Evolutionary conservation across 1,284 basidiomycete species (phyloP).

Genomic region (Trametes hirsuta): DNA sequence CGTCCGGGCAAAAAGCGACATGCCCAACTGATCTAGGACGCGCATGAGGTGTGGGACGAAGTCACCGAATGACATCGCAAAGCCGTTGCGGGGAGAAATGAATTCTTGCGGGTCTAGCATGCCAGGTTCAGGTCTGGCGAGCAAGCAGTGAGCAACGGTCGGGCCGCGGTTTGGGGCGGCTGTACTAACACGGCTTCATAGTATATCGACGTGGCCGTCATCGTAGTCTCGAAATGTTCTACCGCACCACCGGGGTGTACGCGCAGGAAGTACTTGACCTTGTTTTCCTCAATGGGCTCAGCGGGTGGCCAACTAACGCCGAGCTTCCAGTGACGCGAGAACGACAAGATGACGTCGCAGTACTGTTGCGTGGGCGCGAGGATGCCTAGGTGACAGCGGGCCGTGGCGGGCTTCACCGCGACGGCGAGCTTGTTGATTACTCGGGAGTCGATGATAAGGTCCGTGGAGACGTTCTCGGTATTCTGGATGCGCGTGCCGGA

Average conservation of each 20-base stretch:
- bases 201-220: slow-evolving; percentile 75
- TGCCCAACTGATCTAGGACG: slow-evolving; percentile 76
- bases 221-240: slow-evolving; percentile 79
- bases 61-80: slow-evolving; percentile 76
- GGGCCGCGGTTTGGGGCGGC: not conserved
- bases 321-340: slow-evolving; percentile 71
- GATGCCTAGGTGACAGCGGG: slow-evolving; percentile 74
- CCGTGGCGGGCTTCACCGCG: slow-evolving; percentile 69
- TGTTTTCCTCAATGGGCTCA: slow-evolving; percentile 59
- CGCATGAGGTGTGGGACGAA: slow-evolving; percentile 78
- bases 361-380: slow-evolving; percentile 72
- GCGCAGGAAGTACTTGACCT: slow-evolving; percentile 78
- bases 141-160: slow-evolving; percentile 17
- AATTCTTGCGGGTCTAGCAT: slow-evolving; percentile 76
- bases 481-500: slow-evolving; percentile 68
- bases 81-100: slow-evolving; percentile 76
- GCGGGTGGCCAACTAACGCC: slow-evolving; percentile 76
- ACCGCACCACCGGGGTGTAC: slow-evolving; percentile 79
- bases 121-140: slow-evolving; percentile 64
- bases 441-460: slow-evolving; percentile 73
- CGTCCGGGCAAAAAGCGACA: slow-evolving; percentile 77
- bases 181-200: slow-evolving; percentile 72
- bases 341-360: slow-evolving; percentile 72
- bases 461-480: slow-evolving; percentile 61
- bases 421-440: slow-evolving; percentile 73